Evolutionary conservation across 2,329 filamentous ascomycete genomes (phyloP).

Genomic region (Fusarium pseudograminearum): DNA sequence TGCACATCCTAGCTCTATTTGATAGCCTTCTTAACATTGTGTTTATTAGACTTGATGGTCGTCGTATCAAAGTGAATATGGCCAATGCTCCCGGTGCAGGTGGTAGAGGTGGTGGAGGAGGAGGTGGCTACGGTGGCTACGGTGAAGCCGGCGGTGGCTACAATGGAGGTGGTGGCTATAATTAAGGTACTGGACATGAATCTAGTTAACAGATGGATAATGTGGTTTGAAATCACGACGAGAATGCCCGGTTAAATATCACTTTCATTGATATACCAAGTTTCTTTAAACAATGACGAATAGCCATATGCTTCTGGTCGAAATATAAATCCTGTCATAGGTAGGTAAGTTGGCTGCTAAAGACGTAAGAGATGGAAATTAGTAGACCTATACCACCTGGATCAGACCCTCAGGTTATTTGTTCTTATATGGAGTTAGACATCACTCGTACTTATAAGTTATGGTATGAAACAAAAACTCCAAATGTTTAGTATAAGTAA

Average conservation of each 20-base stretch:
- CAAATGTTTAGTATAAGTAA: too few species aligned
- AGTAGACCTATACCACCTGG: too few species aligned
- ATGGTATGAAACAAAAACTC: too few species aligned
- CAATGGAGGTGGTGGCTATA: too few species aligned
- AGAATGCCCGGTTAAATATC: not conserved
- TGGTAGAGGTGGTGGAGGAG: not conserved
- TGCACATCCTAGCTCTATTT: accelerated
- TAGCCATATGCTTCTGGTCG: not conserved
- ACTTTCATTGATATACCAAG: not conserved
- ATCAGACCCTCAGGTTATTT: too few species aligned
- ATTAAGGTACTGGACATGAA: too few species aligned
- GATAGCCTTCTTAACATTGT: not conserved
- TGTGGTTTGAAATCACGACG: not conserved
- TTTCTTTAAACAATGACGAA: not conserved
- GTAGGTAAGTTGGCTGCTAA: too few species aligned
- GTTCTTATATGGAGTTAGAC: too few species aligned
- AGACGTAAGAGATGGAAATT: too few species aligned
- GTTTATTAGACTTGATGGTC: not conserved
- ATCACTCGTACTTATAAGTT: too few species aligned
- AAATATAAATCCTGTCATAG: not conserved
- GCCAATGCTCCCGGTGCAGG: not conserved
- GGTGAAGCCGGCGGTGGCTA: too few species aligned
- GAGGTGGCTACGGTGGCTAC: not conserved
- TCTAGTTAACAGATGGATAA: too few species aligned
- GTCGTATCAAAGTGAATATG: not conserved